Evolutionary conservation across 1,139 yeast genomes (phyloP), one percentile per base, ranked within the genome.

Genomic region (Scheffersomyces illinoinensis): DNA sequence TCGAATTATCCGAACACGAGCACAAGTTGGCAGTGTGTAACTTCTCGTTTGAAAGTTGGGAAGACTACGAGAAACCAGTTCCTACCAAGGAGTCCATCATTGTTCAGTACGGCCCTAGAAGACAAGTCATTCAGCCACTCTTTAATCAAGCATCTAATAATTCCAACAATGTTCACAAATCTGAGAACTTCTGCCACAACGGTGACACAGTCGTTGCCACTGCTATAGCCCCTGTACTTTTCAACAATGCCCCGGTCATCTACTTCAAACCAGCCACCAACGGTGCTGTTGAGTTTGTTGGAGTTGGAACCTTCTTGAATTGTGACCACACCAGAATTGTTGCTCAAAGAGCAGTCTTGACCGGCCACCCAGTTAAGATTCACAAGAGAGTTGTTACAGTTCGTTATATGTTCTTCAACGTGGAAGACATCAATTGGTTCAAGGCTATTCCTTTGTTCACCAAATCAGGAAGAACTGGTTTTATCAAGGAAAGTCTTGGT

Each of bases 331-430:
- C 90, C 20, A 85, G 99, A 74, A 83, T 93, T 33, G 73, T 93
- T 60, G 97, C 96, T 47, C 93, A 95, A 82, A 85, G 98, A 70
- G 88, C 90, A 4, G 88, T 95, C 10, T 78, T 96, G 61, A 95
- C 99, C 0, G 99, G 99, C 57, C 93, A 92, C 66, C 97, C 98
- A 50, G 89, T 93, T 75, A 95, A 93, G 81, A 93, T 96, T 68
- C 98, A 96, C 80, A 95, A 92, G 78, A 86, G 85, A 62, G 91
- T 93, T 52, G 93, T 95, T 60, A 95, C 99, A 3, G 85, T 95
- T 60, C 88, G 99, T 67, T 96, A 93, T 84, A 96, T 96, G 99
- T 96, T 96, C 82, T 95, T 93, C 87, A 92, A 89, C 69, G 79
- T 92, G 14, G 93, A 90, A 53, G 99, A 96, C 72, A 90, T 96